phyloP scores from a whole-genome alignment of 768 basidiomycete genomes.

The Gymnopilus dilepis region DNA sequence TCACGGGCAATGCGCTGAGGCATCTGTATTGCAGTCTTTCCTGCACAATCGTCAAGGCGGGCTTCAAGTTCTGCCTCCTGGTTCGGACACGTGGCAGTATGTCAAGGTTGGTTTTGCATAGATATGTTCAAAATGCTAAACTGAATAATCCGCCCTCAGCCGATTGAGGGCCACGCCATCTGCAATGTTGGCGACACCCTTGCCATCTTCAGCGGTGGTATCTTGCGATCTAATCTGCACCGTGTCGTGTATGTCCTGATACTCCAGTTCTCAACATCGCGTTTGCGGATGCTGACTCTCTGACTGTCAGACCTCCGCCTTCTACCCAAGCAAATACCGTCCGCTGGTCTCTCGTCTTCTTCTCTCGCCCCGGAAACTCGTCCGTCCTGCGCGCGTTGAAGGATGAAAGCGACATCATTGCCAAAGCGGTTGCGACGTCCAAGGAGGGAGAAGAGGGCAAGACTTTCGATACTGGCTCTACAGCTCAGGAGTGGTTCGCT shows the following conservation, averaged over 20 bases:
- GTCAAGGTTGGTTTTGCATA: constrained; percentile 51
- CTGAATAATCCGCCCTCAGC: constrained; percentile 33
- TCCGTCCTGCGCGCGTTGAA: constrained; percentile 55
- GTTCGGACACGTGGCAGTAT: constrained; percentile 68
- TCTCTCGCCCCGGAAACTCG: constrained; percentile 64
- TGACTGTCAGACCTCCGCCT: constrained; percentile 54
- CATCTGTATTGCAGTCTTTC: constrained; percentile 52
- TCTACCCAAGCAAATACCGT: constrained; percentile 55
- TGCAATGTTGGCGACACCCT: constrained; percentile 71
- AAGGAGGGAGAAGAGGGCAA: constrained; percentile 29
- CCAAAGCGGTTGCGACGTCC: constrained; percentile 45
- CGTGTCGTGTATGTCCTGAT: constrained; percentile 56
- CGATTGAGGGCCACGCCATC: constrained; percentile 59
- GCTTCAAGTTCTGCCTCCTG: constrained; percentile 69
- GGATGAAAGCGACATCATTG: constrained; percentile 56
- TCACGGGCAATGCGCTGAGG: background rate
- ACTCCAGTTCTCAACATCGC: background rate
- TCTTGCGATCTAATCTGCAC: constrained; percentile 69
- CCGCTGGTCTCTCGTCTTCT: constrained; percentile 74
- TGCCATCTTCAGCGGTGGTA: constrained; percentile 64
- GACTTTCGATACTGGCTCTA: constrained; percentile 41
- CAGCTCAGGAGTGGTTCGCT: constrained; percentile 48
- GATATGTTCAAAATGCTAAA: background rate
- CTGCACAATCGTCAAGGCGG: constrained; percentile 75
- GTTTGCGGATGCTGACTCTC: background rate